Base-by-base conservation (phyloP, 371 early-diverging fungal species). In the Circinella minor region DNA sequence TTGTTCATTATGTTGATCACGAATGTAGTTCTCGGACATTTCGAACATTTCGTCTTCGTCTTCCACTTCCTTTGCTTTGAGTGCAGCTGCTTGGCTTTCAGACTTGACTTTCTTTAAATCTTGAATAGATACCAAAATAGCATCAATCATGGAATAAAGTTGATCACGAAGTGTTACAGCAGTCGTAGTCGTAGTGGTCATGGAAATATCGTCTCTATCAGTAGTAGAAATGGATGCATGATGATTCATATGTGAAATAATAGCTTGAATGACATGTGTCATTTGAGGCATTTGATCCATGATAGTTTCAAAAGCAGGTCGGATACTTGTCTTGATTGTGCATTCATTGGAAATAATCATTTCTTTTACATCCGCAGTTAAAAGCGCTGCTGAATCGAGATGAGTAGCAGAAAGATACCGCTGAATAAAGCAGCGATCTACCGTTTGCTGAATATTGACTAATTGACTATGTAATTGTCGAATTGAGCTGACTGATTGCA, bases 1-100 rank as follows among this genome's bases (percentile, higher is more conserved):
- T 67, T 84, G 84, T 14, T 74, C 71, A 18, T 48, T 61, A 20
- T 74, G 79, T 51, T 80, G 75, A 1, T 61, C 65, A 54, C 77
- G 78, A 63, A 89, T 86, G 38, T 78, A 84, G 63, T 87, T 82
- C 39, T 87, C 82, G 8, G 77, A 71, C 85, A 91, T 84, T 48
- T 87, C 84, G 48, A 87, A 83, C 38, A 86, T 78, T 4, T 77
- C 74, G 4, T 82, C 77, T 15, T 82, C 82, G 17, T 76, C 72
- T 1, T 34, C 71, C 13, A 71, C 76, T 34, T 65, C 17, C 3
- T 69, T 14, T 37, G 61, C 27, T 27, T 67, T 63, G 4, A 34
- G 57, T 8, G 57, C 57, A 27, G 57, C 57, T 37, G 57, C 2
- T 14, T 34, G 27, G n/a, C 36, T 57, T 4, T 57, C 57, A 15